phyloP scores from a whole-genome alignment of 345 rosid genomes.

The Streptanthus diversifolius region DNA sequence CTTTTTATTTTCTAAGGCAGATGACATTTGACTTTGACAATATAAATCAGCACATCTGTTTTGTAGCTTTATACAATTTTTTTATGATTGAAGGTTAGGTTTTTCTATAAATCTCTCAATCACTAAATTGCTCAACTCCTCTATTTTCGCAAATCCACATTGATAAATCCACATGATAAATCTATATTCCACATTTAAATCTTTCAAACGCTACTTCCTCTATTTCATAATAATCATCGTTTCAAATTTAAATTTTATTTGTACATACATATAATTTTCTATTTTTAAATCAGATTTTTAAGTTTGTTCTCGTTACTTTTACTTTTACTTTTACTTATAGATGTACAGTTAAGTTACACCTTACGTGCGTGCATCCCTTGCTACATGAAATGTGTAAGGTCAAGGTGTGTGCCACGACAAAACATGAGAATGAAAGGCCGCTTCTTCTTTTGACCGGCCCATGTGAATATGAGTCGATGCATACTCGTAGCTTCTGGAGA shows the following conservation, averaged over 20 bases:
- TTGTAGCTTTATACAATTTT: background rate
- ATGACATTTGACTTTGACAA: constrained; percentile 15
- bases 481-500: background rate
- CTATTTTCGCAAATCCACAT: background rate
- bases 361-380: no score
- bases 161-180: no score
- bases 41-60: background rate
- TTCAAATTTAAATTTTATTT: no score
- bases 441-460: background rate
- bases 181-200: no score
- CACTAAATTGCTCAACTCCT: background rate
- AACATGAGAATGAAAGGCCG: background rate
- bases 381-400: background rate
- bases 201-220: background rate
- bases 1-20: background rate
- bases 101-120: no score
- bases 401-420: background rate
- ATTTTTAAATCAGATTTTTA: no score
- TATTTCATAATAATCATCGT: background rate
- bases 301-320: no score
- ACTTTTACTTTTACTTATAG: no score
- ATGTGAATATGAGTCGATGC: background rate
- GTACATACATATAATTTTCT: no score
- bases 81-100: no score
- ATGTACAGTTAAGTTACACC: no score